Evolutionary conservation across 768 basidiomycete species (phyloP), one percentile per base, ranked within the genome.

Genomic region (Tulasnella calospora): DNA sequence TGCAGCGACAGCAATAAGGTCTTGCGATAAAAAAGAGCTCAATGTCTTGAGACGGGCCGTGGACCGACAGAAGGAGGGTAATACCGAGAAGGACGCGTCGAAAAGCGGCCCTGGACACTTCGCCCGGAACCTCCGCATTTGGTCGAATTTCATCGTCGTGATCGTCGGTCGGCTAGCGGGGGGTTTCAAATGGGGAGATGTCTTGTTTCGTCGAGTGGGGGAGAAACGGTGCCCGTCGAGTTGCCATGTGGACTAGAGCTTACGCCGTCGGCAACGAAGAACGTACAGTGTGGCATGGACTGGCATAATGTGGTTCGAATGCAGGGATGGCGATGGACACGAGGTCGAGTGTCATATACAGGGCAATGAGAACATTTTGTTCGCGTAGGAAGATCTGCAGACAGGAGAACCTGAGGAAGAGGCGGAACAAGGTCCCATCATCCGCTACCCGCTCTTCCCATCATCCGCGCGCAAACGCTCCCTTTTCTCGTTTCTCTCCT

Each of bases 341-440:
- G 57, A 61, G 57, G 57, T 61, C n/a, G n/a, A n/a, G n/a, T n/a
- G n/a, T n/a, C n/a, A n/a, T n/a, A 21, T 30, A 23, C 30, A 61
- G 57, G 57, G 57, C n/a, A n/a, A n/a, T 61, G 57, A 61, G 57
- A 61, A 61, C n/a, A n/a, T n/a, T n/a, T n/a, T n/a, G n/a, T n/a
- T n/a, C n/a, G n/a, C 19, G 19, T 55, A 55, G n/a, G 57, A 23
- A 27, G 57, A 61, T 61, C 57, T 61, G 57, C 57, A 30, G 57
- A 61, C 57, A 61, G 57, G 57, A 61, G n/a, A n/a, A 61, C n/a
- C 57, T n/a, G n/a, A 61, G 27, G n/a, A 23, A 30, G n/a, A n/a
- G n/a, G n/a, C n/a, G 55, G 27, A 61, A 61, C 57, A 61, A 61
- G 57, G 57, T 61, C 57, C 57, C 57, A 61, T 61, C 57, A 61